These are phyloP conservation scores for Leptographium radiaticola DNA, from an alignment of 2,329 filamentous ascomycete species.

Conservation along the genomic window DNA sequence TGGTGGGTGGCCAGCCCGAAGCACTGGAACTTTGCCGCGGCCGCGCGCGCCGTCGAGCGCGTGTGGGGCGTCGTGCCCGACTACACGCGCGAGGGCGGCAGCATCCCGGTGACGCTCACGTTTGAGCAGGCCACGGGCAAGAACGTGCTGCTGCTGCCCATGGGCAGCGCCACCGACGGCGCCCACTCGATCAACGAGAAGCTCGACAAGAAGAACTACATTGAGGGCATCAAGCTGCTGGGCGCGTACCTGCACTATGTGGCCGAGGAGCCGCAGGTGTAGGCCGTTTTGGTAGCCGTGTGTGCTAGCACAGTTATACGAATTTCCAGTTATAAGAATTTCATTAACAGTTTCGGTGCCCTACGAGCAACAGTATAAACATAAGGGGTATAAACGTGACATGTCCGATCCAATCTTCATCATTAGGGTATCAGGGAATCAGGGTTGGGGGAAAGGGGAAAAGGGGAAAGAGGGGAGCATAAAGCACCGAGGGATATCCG, in stretches of 20 bases:
- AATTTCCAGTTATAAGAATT: too few species aligned
- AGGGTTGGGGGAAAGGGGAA: not conserved
- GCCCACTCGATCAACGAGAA: slow-evolving; percentile 99
- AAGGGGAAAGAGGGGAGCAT: not conserved
- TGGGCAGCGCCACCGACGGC: slow-evolving; percentile 94
- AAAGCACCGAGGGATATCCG: not conserved
- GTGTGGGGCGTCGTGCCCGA: slow-evolving; percentile 92
- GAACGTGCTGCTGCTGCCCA: slow-evolving; percentile 88
- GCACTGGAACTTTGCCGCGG: slow-evolving; percentile 97
- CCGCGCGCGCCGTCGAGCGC: slow-evolving; percentile 87
- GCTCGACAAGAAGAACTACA: slow-evolving; percentile 92
- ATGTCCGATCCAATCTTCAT: not conserved
- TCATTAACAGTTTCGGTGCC: too few species aligned
- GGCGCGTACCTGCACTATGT: slow-evolving; percentile 95
- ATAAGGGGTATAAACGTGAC: not conserved
- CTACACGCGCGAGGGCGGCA: slow-evolving; percentile 91
- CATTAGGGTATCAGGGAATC: not conserved
- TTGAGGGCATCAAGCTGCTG: slow-evolving; percentile 91
- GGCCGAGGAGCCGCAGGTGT: slow-evolving; percentile 61
- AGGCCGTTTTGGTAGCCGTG: not conserved
- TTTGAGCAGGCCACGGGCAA: slow-evolving; percentile 97
- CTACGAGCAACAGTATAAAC: not conserved
- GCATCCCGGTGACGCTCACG: slow-evolving; percentile 90
- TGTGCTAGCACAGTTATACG: too few species aligned
- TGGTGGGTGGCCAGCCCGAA: slow-evolving; percentile 98